Base-by-base conservation (phyloP, 345 rosid species). In the Mangifera indica region DNA sequence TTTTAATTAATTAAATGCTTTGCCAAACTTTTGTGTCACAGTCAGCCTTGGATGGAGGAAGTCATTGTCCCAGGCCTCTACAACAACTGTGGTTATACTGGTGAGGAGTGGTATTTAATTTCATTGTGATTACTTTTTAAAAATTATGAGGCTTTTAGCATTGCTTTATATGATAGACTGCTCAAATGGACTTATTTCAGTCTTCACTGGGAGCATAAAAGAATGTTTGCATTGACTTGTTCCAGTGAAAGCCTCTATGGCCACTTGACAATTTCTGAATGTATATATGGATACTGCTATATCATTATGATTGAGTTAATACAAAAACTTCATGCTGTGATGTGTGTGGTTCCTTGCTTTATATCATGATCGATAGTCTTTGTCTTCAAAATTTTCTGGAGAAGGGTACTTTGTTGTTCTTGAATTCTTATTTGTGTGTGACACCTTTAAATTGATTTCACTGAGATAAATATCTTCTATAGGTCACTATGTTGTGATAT, bases 401-500 rank as follows among this genome's bases (percentile, higher is more conserved):
- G 42, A 37, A 37, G 8, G 5, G 8, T 7, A 37, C 42, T 37
- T 34, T 0, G 42, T 37, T 37, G 42, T 37, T 37, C 42, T 7
- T 37, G 5, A 37, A 37, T 26, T 10, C 26, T 42, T 42, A 11
- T 17, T 1, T 45, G 10, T 65, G 1, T 22, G 7, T 24, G 12
- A 44, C 53, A 66, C 34, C 5, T 42, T 20, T 51, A 66, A 49
- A 69, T 63, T 60, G 18, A 42, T 62, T 37, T 54, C 57, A 32
- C 37, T 29, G 54, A 26, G 17, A 53, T 63, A 40, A 57, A 34
- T 79, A 66, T 60, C 55, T 60, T 51, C 60, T 66, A 70, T 70
- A 95, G 99, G 99, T 80, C 99, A 95, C 72, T 91, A 95, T 72
- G 82, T 95, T 20, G 80, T 95, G 78, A 91, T 92, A 79, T 92